phyloP scores from a whole-genome alignment of 768 basidiomycete genomes.

The Russula sp. region DNA sequence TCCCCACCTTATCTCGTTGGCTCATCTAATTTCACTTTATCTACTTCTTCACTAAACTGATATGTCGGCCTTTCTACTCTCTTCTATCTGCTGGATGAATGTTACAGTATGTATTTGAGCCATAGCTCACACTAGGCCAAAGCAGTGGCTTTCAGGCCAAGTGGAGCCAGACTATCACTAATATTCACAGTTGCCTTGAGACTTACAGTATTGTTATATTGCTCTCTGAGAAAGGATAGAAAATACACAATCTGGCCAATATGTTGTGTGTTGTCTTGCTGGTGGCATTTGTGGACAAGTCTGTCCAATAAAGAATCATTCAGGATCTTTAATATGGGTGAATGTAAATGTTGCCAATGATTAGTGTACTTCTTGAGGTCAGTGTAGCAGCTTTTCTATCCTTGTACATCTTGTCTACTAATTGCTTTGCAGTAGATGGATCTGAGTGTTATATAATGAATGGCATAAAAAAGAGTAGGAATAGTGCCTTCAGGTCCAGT shows the following conservation, averaged over 20 bases:
- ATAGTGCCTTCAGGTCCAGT: too few relatives aligned
- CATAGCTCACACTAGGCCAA: too few relatives aligned
- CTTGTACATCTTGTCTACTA: slow-evolving; percentile 94
- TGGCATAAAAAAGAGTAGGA: not conserved
- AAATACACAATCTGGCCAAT: slow-evolving; percentile 88
- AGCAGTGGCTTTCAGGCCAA: too few relatives aligned
- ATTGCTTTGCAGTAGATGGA: slow-evolving; percentile 68
- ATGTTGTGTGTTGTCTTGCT: slow-evolving; percentile 73
- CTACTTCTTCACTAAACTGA: slow-evolving; percentile 2
- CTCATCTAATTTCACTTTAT: slow-evolving; percentile 10
- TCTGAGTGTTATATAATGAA: slow-evolving; percentile 47
- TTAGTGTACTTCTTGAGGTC: slow-evolving; percentile 84
- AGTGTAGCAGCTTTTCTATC: slow-evolving; percentile 90
- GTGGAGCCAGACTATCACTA: too few relatives aligned
- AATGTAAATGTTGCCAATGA: not conserved
- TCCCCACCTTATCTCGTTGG: not conserved
- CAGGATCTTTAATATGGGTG: slow-evolving; percentile 3
- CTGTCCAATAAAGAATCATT: slow-evolving; percentile 38
- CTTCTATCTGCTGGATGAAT: not conserved
- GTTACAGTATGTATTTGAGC: too few relatives aligned
- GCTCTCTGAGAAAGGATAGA: too few relatives aligned
- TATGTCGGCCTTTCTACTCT: slow-evolving; percentile 8
- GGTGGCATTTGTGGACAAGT: slow-evolving; percentile 83
- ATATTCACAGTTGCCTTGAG: too few relatives aligned
- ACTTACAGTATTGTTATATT: too few relatives aligned